Evolutionary conservation across 163 green algal genomes (phyloP).

Genomic region (Prototheca stagnorum): DNA sequence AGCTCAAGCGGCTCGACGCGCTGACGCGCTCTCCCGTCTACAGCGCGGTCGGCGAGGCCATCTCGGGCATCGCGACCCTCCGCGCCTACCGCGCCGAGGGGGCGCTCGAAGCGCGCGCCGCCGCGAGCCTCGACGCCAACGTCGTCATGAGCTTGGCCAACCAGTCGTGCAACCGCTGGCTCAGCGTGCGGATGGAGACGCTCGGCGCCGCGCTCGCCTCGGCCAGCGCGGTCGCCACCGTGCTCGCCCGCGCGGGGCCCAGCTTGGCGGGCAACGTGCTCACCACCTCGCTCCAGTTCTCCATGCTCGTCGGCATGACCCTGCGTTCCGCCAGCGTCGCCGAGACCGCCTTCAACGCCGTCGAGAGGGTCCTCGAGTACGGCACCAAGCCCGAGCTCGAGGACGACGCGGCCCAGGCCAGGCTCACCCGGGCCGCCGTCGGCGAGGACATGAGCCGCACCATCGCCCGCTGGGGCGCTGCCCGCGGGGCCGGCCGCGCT

Average conservation of each 20-base stretch:
- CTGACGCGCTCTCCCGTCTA: slow-evolving; percentile 63
- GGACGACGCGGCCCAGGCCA: too few relatives aligned
- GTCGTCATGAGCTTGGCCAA: slow-evolving; percentile 39
- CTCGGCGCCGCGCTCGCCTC: slow-evolving; percentile 36
- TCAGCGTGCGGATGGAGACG: slow-evolving; percentile 60
- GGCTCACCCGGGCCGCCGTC: too few relatives aligned
- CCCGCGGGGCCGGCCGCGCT: too few relatives aligned
- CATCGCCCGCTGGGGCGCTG: too few relatives aligned
- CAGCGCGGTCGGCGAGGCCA: slow-evolving; percentile 46
- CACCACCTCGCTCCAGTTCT: slow-evolving; percentile 42
- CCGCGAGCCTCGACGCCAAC: slow-evolving; percentile 30
- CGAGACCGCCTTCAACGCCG: slow-evolving; percentile 1
- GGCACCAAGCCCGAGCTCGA: slow-evolving; percentile 21
- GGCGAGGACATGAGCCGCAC: too few relatives aligned
- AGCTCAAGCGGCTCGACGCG: slow-evolving; percentile 72
- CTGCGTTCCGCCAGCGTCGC: slow-evolving; percentile 9
- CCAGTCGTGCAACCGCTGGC: slow-evolving; percentile 29
- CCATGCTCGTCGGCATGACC: slow-evolving; percentile 26
- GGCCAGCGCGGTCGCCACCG: slow-evolving; percentile 33
- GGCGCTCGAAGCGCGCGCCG: slow-evolving; percentile 30
- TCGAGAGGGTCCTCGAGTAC: neutral
- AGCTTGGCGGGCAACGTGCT: slow-evolving; percentile 37
- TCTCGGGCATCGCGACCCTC: slow-evolving; percentile 67
- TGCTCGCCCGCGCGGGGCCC: slow-evolving; percentile 40
- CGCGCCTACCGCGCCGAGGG: slow-evolving; percentile 46